Conservation (phyloP, 106 monocot species). For the Cymbidium sinense region DNA sequence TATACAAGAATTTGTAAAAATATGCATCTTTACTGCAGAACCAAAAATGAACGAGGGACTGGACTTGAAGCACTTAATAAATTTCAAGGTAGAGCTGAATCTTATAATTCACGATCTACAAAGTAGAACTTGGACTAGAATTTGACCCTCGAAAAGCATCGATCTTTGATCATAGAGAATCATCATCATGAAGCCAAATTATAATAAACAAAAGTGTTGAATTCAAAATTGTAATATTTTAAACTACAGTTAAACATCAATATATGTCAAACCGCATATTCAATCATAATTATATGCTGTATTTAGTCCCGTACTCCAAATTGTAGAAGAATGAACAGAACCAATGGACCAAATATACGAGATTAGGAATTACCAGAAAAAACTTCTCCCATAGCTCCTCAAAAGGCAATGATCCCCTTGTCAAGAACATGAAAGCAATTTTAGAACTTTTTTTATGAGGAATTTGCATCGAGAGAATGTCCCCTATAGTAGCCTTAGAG, state of each 20-base stretch:
- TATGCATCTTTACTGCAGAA: neutral
- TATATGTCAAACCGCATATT: neutral
- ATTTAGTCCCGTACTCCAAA: neutral
- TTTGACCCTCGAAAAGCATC: neutral
- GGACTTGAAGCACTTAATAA: neutral
- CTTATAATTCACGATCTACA: neutral
- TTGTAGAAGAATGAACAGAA: neutral
- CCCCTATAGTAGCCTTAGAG: constrained; percentile 32
- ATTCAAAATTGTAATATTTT: neutral
- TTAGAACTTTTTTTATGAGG: constrained; percentile 32
- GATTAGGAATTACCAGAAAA: constrained; percentile 35
- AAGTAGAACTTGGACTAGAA: neutral
- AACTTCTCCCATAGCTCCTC: constrained; percentile 69
- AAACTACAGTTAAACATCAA: neutral
- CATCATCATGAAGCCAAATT: neutral
- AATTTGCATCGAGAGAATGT: constrained; percentile 43
- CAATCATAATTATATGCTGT: neutral
- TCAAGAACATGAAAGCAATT: constrained; percentile 78
- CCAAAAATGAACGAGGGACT: neutral
- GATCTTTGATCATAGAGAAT: neutral
- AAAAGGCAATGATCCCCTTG: constrained; percentile 66
- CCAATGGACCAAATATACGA: neutral
- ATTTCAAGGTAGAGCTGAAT: neutral
- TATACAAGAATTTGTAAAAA: neutral
- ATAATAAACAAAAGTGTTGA: neutral